phyloP scores from a whole-genome alignment of 768 basidiomycete genomes.

The Boletus insuetus region DNA sequence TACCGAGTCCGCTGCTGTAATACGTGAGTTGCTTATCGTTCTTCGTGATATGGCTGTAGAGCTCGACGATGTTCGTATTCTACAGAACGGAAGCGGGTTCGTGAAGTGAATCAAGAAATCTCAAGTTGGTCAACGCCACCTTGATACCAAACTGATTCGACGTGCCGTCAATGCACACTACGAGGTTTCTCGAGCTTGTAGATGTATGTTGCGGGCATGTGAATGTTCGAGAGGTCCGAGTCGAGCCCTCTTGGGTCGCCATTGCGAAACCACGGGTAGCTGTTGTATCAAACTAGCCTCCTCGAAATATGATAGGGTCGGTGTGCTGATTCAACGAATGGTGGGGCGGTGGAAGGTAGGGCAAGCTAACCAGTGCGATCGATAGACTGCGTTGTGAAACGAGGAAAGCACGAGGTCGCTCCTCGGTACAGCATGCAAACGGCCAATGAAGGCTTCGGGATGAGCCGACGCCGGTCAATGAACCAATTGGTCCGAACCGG shows the following conservation, averaged over 20 bases:
- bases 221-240: neutral
- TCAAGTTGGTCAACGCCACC: conserved; percentile 17
- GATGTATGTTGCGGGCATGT: conserved; percentile 1
- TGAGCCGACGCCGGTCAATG: neutral
- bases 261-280: neutral
- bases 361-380: neutral
- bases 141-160: conserved; percentile 37
- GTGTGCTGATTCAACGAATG: neutral
- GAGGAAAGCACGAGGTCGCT: conserved; percentile 12
- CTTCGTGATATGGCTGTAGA: conserved; percentile 38
- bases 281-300: neutral
- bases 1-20: conserved; percentile 41
- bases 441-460: neutral
- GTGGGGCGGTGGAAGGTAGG: neutral
- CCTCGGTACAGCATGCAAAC: conserved; percentile 11
- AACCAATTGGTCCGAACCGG: neutral
- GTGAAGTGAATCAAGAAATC: neutral
- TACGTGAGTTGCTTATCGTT: conserved; percentile 35
- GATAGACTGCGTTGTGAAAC: neutral
- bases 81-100: conserved; percentile 3
- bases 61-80: conserved; percentile 44
- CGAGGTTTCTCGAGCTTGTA: conserved; percentile 14
- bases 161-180: conserved; percentile 41
- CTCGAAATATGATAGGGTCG: neutral
- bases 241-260: conserved; percentile 1